Conservation (phyloP, 495 filamentous ascomycete species). For the Penicillium bialowiezense region DNA sequence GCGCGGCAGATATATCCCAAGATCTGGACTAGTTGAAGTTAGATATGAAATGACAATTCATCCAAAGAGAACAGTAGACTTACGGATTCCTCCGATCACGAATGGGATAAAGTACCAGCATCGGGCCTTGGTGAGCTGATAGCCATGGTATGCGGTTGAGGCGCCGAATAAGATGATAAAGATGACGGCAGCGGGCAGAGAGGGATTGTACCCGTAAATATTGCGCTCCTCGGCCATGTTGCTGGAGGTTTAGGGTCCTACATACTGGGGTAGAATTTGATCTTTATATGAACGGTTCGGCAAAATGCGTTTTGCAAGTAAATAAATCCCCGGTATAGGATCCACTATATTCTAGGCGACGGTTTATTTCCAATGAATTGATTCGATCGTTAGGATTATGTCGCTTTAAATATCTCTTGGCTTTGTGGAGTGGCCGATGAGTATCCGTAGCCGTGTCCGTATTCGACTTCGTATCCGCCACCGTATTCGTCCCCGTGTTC, state of each 20-base stretch:
- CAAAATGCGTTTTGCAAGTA: neutral
- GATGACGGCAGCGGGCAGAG: slow-evolving; percentile 17
- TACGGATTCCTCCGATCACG: slow-evolving; percentile 25
- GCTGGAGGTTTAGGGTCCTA: neutral
- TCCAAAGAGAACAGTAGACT: neutral
- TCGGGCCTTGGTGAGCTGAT: slow-evolving; percentile 19
- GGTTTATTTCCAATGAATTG: neutral
- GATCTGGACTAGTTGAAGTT: slow-evolving; percentile 45
- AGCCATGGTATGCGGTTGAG: slow-evolving; percentile 15
- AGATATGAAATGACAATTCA: neutral
- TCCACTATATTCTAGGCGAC: slow-evolving; percentile 5
- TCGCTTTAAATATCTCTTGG: neutral
- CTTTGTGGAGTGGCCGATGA: neutral
- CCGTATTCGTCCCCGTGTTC: slow-evolving; percentile 15
- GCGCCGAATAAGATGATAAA: slow-evolving; percentile 20
- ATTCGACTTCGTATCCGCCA: slow-evolving; percentile 11
- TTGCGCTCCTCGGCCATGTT: slow-evolving; percentile 15
- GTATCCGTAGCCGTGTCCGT: too few relatives aligned
- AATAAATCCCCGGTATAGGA: neutral
- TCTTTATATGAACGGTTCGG: neutral
- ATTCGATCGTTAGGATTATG: neutral
- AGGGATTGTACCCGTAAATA: slow-evolving; percentile 27
- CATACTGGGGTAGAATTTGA: neutral
- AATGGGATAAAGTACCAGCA: slow-evolving; percentile 32
- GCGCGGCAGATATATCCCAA: slow-evolving; percentile 57